Conservation (phyloP, 2,329 filamentous ascomycete genomes). For the Phaeosphaeriaceae sp. region DNA sequence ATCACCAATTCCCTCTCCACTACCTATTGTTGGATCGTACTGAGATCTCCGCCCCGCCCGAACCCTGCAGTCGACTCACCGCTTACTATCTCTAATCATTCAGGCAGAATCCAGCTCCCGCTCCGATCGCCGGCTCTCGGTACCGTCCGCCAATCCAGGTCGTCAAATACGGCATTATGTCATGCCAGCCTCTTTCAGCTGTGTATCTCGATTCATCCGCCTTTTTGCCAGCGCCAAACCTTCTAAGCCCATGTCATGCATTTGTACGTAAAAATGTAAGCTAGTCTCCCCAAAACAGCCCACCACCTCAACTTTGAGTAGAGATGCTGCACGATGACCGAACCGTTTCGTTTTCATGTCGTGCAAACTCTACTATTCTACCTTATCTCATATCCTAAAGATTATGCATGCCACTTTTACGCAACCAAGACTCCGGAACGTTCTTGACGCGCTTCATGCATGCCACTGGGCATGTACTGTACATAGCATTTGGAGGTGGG, state of each 20-base stretch:
- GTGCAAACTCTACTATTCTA: neutral
- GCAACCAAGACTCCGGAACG: too few species aligned
- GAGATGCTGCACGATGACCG: slow-evolving; percentile 17
- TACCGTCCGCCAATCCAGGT: slow-evolving; percentile 27
- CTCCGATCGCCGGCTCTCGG: slow-evolving; percentile 28
- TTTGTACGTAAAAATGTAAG: slow-evolving; percentile 30
- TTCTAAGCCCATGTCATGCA: slow-evolving; percentile 20
- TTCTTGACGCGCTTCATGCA: too few species aligned
- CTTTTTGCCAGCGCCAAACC: slow-evolving; percentile 16
- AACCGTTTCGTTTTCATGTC: slow-evolving; percentile 3
- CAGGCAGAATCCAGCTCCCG: slow-evolving; percentile 27
- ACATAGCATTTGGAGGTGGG: too few species aligned
- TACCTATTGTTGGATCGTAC: slow-evolving; percentile 4
- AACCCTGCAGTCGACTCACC: slow-evolving; percentile 23
- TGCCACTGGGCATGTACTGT: too few species aligned
- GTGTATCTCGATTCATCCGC: slow-evolving; percentile 19
- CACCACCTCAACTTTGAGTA: slow-evolving; percentile 26
- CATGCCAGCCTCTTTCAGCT: slow-evolving; percentile 17
- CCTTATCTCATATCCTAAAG: too few species aligned
- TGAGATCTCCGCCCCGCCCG: slow-evolving; percentile 29
- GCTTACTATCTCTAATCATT: slow-evolving; percentile 18
- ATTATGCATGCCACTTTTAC: too few species aligned
- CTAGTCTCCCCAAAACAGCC: slow-evolving; percentile 18
- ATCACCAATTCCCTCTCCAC: slow-evolving; percentile 10
- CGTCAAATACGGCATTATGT: slow-evolving; percentile 19